These are phyloP conservation scores for Penicillium concentricum DNA, from an alignment of 2,329 filamentous ascomycete species.

Conservation along the genomic window DNA sequence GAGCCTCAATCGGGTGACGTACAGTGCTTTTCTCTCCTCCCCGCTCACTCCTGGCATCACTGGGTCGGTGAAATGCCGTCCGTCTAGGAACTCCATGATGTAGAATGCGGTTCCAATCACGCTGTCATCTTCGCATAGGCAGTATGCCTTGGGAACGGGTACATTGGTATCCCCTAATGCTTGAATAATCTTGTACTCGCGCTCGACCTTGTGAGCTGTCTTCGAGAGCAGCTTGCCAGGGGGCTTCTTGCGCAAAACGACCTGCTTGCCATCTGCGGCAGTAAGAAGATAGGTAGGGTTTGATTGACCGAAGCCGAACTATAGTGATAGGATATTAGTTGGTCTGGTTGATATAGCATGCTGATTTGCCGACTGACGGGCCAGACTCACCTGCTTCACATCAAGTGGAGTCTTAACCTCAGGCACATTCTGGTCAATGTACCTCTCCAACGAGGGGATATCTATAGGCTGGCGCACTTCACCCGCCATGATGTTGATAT, in stretches of 20 bases:
- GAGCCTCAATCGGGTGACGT: slow-evolving; percentile 24
- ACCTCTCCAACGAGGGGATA: slow-evolving; percentile 72
- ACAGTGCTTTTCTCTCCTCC: slow-evolving; percentile 71
- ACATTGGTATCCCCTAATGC: slow-evolving; percentile 78
- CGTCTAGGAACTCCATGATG: slow-evolving; percentile 93
- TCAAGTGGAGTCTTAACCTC: slow-evolving; percentile 79
- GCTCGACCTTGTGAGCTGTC: slow-evolving; percentile 93
- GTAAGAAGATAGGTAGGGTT: slow-evolving; percentile 96
- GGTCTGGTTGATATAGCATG: neutral
- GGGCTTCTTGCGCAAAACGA: slow-evolving; percentile 95
- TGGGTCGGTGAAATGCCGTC: slow-evolving; percentile 89
- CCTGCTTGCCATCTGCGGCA: slow-evolving; percentile 65
- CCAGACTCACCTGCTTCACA: slow-evolving; percentile 73
- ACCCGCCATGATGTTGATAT: slow-evolving; percentile 66
- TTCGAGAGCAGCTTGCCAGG: slow-evolving; percentile 91
- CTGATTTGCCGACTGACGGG: neutral
- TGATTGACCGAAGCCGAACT: slow-evolving; percentile 97
- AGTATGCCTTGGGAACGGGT: slow-evolving; percentile 78
- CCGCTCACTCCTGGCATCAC: slow-evolving; percentile 70
- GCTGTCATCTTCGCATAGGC: slow-evolving; percentile 76
- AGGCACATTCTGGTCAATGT: slow-evolving; percentile 75
- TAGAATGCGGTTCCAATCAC: slow-evolving; percentile 93
- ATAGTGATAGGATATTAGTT: slow-evolving; percentile 7
- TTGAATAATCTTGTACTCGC: slow-evolving; percentile 87
- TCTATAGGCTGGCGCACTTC: slow-evolving; percentile 88